These are phyloP conservation scores for Aspergillus pseudoviridinutans DNA, from an alignment of 2,329 filamentous ascomycete species.

Conservation along the genomic window DNA sequence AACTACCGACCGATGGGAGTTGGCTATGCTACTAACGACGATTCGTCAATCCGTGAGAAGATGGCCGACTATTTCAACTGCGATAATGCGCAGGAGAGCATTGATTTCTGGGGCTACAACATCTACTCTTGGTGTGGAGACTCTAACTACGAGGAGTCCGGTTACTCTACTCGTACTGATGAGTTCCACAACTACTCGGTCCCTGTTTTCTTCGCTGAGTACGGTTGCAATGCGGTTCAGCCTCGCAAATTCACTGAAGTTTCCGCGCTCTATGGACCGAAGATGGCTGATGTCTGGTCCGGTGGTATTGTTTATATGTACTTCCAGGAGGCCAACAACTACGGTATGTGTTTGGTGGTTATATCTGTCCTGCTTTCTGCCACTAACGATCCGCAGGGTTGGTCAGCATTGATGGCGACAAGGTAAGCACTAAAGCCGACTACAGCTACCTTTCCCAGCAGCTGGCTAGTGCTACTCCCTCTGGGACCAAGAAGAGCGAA, in stretches of 20 bases:
- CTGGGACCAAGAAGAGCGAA: constrained; percentile 56
- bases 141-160: constrained; percentile 70
- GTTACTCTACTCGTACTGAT: constrained; percentile 72
- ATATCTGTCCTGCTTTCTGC: not conserved
- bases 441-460: constrained; percentile 67
- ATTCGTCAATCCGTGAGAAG: constrained; percentile 71
- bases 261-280: constrained; percentile 66
- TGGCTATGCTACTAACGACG: constrained; percentile 92
- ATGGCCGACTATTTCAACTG: constrained; percentile 95
- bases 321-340: constrained; percentile 84
- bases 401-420: constrained; percentile 60
- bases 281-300: constrained; percentile 83
- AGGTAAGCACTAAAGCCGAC: constrained; percentile 65
- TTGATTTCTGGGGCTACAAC: constrained; percentile 99
- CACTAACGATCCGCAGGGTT: constrained; percentile 18
- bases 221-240: constrained; percentile 77
- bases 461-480: constrained; percentile 63
- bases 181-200: constrained; percentile 87
- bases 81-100: constrained; percentile 59
- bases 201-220: constrained; percentile 95
- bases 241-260: constrained; percentile 82
- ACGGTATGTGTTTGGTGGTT: constrained; percentile 52
- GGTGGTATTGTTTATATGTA: constrained; percentile 99
- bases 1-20: constrained; percentile 75
- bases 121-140: constrained; percentile 98